Conservation (phyloP, 805 yeast species). For the Zygosaccharomyces pseudorouxii region DNA sequence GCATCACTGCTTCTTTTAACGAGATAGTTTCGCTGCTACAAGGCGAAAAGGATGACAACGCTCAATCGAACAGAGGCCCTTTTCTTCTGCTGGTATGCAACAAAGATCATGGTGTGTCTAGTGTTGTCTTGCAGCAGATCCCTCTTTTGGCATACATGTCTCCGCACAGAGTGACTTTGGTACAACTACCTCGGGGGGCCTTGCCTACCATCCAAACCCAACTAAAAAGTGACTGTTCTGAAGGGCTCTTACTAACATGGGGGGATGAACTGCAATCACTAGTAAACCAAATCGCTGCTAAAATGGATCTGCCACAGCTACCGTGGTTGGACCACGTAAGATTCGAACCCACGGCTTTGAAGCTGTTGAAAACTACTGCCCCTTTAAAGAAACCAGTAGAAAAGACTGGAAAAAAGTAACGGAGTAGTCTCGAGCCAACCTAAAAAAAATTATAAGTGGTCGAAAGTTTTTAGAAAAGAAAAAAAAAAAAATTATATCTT, state of each 20-base stretch:
- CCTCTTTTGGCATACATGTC: slow-evolving; percentile 50
- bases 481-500: not conserved
- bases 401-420: slow-evolving; percentile 5
- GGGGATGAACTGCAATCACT: slow-evolving; percentile 9
- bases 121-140: slow-evolving; percentile 49
- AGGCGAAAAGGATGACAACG: slow-evolving; percentile 34
- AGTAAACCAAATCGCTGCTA: slow-evolving; percentile 16
- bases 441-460: not conserved
- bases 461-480: not conserved
- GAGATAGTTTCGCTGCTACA: slow-evolving; percentile 43
- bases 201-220: slow-evolving; percentile 11
- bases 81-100: slow-evolving; percentile 53
- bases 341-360: slow-evolving; percentile 18
- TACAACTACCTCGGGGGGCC: slow-evolving; percentile 55
- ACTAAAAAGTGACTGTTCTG: slow-evolving; percentile 5
- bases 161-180: slow-evolving; percentile 42
- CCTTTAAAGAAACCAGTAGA: slow-evolving; percentile 13
- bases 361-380: slow-evolving; percentile 22
- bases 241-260: not conserved
- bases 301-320: slow-evolving; percentile 14
- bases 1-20: slow-evolving; percentile 40
- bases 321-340: slow-evolving; percentile 29
- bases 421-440: not conserved
- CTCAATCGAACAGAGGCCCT: slow-evolving; percentile 7
- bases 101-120: slow-evolving; percentile 44